phyloP scores from a whole-genome alignment of 2,329 filamentous ascomycete species.

The Cryphonectria nitschkei region DNA sequence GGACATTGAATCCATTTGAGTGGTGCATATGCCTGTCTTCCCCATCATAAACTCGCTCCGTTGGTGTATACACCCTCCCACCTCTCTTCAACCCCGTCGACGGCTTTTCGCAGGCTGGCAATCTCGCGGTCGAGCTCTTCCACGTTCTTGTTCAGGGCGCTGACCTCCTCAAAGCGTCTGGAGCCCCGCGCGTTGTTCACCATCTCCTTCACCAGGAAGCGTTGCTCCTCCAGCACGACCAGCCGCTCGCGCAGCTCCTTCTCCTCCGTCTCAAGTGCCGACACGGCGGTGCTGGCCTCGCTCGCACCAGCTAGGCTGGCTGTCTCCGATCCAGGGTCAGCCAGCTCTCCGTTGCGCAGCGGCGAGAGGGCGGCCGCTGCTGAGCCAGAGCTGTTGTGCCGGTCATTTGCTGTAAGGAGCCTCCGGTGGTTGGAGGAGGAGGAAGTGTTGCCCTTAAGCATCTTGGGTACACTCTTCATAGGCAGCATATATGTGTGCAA shows the following conservation, averaged over 20 bases:
- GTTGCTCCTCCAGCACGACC: slow-evolving; percentile 87
- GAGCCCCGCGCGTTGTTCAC: slow-evolving; percentile 75
- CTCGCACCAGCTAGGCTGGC: slow-evolving; percentile 50
- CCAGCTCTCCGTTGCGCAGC: slow-evolving; percentile 52
- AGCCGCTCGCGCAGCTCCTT: slow-evolving; percentile 78
- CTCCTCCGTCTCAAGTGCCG: slow-evolving; percentile 76
- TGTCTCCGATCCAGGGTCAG: slow-evolving; percentile 47
- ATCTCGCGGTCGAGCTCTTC: slow-evolving; percentile 85
- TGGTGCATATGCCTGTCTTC: neutral
- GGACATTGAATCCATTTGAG: neutral
- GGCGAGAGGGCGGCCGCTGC: slow-evolving; percentile 39
- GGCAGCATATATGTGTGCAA: slow-evolving; percentile 90
- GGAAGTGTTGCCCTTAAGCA: slow-evolving; percentile 52
- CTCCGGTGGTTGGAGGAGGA: slow-evolving; percentile 37
- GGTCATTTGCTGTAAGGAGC: slow-evolving; percentile 33
- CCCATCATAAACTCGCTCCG: slow-evolving; percentile 24
- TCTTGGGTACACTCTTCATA: slow-evolving; percentile 72
- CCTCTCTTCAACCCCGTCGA: slow-evolving; percentile 66
- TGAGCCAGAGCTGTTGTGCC: slow-evolving; percentile 22
- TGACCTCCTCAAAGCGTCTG: slow-evolving; percentile 84
- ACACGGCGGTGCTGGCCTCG: slow-evolving; percentile 58
- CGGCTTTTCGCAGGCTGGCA: slow-evolving; percentile 64
- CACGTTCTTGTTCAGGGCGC: slow-evolving; percentile 75
- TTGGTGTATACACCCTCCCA: slow-evolving; percentile 57
- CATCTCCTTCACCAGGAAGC: slow-evolving; percentile 87